phyloP scores from a whole-genome alignment of 2,329 filamentous ascomycete species.

The Colletotrichum caudatum region DNA sequence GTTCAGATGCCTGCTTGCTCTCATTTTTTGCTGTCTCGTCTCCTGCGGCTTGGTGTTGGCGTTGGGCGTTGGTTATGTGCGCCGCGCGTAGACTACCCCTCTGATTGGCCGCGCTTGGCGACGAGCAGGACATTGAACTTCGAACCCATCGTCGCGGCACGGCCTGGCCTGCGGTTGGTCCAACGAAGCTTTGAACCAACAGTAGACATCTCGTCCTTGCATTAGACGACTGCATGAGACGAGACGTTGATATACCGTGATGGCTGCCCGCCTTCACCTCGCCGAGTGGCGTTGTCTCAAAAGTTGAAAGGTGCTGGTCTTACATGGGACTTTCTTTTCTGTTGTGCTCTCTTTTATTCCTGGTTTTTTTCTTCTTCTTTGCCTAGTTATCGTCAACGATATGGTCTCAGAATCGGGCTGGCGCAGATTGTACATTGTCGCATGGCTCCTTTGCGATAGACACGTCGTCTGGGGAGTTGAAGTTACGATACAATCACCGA shows the following conservation, averaged over 20 bases:
- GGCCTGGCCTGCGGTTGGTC: slow-evolving; percentile 30
- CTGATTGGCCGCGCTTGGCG: slow-evolving; percentile 36
- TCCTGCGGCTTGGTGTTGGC: slow-evolving; percentile 27
- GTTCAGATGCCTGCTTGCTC: slow-evolving; percentile 15
- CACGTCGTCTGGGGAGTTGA: slow-evolving; percentile 12
- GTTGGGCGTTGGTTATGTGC: slow-evolving; percentile 13
- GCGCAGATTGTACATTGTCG: slow-evolving; percentile 22
- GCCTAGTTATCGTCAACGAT: neutral
- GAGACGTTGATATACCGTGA: slow-evolving; percentile 30
- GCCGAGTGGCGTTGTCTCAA: slow-evolving; percentile 24
- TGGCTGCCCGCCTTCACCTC: neutral
- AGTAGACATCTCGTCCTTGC: neutral
- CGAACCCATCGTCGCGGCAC: slow-evolving; percentile 34
- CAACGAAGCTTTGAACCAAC: slow-evolving; percentile 12
- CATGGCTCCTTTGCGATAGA: slow-evolving; percentile 20
- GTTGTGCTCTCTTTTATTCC: neutral
- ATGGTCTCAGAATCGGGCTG: slow-evolving; percentile 15
- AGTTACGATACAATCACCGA: slow-evolving; percentile 1
- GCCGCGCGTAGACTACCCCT: slow-evolving; percentile 32
- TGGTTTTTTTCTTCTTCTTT: neutral
- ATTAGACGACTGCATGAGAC: neutral
- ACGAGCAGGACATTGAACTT: slow-evolving; percentile 17
- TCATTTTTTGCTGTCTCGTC: slow-evolving; percentile 11
- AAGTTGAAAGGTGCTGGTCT: neutral
- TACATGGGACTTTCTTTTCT: neutral